Percentiles rank a stretch among this genome's conserved stretches.
phyloP scores from a whole-genome alignment of 805 yeast genomes.

The Dipodascus albidus region DNA sequence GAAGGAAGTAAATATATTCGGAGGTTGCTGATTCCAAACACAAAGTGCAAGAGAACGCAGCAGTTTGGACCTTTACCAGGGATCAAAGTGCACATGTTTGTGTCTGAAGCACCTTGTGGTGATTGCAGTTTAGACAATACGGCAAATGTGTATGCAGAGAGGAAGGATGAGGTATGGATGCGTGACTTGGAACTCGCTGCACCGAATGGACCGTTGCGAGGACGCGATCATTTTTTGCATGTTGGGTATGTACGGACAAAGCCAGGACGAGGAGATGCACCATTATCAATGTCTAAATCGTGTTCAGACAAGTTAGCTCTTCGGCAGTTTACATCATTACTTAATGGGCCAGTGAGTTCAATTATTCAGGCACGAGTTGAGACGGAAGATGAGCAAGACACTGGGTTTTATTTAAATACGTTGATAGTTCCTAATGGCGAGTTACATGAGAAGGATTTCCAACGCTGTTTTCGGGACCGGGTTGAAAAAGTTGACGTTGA shows the following conservation, averaged over 20 bases:
- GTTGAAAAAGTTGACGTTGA: conserved; percentile 5
- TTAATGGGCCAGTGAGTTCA: conserved; percentile 20
- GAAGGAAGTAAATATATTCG: conserved; percentile 1
- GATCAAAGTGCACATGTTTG: conserved; percentile 43
- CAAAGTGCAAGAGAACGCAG: neutral
- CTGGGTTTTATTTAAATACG: conserved; percentile 16
- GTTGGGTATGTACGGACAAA: conserved; percentile 75
- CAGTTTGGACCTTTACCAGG: conserved; percentile 1
- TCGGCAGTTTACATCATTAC: conserved; percentile 36
- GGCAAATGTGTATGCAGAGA: conserved; percentile 13
- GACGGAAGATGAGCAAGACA: no score
- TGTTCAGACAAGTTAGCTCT: conserved; percentile 77
- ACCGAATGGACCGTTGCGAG: conserved; percentile 33
- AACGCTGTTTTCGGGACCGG: conserved; percentile 21
- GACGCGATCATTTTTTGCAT: conserved; percentile 45
- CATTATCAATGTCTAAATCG: conserved; percentile 62
- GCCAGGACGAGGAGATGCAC: conserved; percentile 82
- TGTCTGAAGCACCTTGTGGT: conserved; percentile 84
- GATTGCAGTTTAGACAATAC: conserved; percentile 57
- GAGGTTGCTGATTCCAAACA: neutral
- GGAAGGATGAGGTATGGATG: conserved; percentile 7
- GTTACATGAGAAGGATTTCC: conserved; percentile 15
- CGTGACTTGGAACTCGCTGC: neutral
- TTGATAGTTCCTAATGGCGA: conserved; percentile 20
- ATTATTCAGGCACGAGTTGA: conserved; percentile 12